Percentiles rank a stretch among this genome's conserved stretches.
Evolutionary conservation across 768 basidiomycete genomes (phyloP).

Genomic region (Lentinula sp.): DNA sequence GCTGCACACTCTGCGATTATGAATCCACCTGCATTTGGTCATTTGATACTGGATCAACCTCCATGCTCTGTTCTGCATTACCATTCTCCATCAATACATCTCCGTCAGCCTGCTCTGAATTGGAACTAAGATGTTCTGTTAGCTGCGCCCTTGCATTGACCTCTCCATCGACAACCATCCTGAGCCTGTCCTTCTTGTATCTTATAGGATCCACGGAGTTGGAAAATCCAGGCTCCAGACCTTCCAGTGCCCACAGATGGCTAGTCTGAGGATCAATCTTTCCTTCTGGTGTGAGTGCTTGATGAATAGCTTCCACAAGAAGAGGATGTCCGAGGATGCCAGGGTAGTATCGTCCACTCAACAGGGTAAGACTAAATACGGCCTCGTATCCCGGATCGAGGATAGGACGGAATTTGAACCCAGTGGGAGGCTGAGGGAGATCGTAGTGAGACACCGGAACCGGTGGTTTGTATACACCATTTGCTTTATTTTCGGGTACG

Average conservation of each 20-base stretch:
- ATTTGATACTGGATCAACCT: neutral
- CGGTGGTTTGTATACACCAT: slow-evolving; percentile 1
- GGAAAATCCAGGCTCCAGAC: slow-evolving; percentile 57
- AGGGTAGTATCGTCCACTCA: slow-evolving; percentile 82
- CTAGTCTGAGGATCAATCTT: slow-evolving; percentile 33
- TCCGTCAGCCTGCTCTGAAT: neutral
- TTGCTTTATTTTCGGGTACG: neutral
- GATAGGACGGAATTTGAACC: slow-evolving; percentile 67
- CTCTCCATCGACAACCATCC: slow-evolving; percentile 63
- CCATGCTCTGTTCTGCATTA: neutral
- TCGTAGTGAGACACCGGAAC: slow-evolving; percentile 19
- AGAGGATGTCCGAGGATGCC: slow-evolving; percentile 61
- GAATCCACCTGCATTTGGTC: neutral
- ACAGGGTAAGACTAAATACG: slow-evolving; percentile 60
- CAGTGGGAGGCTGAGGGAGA: slow-evolving; percentile 60
- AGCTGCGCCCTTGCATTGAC: slow-evolving; percentile 37
- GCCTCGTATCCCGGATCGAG: slow-evolving; percentile 56
- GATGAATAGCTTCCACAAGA: slow-evolving; percentile 35
- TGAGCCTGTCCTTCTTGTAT: slow-evolving; percentile 44
- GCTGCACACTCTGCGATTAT: neutral
- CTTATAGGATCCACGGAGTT: slow-evolving; percentile 66
- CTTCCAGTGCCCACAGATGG: slow-evolving; percentile 69
- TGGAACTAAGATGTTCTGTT: slow-evolving; percentile 26
- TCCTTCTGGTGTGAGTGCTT: slow-evolving; percentile 26
- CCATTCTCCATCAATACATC: neutral